Evolutionary conservation across 2,329 filamentous ascomycete genomes (phyloP).

Genomic region (Chaetomium strumarium): DNA sequence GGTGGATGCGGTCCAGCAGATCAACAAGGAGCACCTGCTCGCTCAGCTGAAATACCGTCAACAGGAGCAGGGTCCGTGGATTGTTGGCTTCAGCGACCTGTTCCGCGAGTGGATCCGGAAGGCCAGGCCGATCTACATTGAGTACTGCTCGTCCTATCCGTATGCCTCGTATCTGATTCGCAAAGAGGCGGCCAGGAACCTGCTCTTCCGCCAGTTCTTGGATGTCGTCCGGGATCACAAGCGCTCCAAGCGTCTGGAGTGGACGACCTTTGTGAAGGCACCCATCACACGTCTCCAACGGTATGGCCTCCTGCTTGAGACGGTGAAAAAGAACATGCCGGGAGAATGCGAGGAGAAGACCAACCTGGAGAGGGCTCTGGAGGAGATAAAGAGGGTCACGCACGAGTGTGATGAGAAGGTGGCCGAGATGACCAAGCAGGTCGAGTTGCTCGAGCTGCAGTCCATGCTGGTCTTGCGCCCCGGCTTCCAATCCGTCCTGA

Average conservation of each 20-base stretch:
- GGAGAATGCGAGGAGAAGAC: slow-evolving; percentile 84
- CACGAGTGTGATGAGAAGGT: slow-evolving; percentile 88
- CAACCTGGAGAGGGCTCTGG: slow-evolving; percentile 76
- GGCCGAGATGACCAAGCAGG: slow-evolving; percentile 85
- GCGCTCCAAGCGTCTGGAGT: slow-evolving; percentile 75
- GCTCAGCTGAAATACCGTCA: slow-evolving; percentile 95
- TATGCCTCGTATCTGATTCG: slow-evolving; percentile 77
- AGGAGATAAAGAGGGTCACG: slow-evolving; percentile 86
- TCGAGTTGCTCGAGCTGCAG: slow-evolving; percentile 78
- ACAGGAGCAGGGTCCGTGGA: slow-evolving; percentile 92
- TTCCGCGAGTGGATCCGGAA: slow-evolving; percentile 98
- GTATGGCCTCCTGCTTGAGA: slow-evolving; percentile 76
- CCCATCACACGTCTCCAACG: slow-evolving; percentile 90
- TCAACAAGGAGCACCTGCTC: slow-evolving; percentile 88
- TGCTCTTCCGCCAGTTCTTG: slow-evolving; percentile 80
- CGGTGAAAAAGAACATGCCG: slow-evolving; percentile 76
- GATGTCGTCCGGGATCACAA: slow-evolving; percentile 74
- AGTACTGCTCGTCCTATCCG: slow-evolving; percentile 85
- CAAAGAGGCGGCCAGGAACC: slow-evolving; percentile 76
- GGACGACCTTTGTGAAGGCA: slow-evolving; percentile 90
- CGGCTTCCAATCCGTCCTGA: slow-evolving; percentile 82
- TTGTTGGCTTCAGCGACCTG: slow-evolving; percentile 90
- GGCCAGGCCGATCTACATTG: slow-evolving; percentile 79
- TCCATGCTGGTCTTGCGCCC: slow-evolving; percentile 78
- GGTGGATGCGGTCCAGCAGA: slow-evolving; percentile 78